These are phyloP conservation scores for Candida broadrunensis DNA, from an alignment of 805 yeast species.

Conservation along the genomic window DNA sequence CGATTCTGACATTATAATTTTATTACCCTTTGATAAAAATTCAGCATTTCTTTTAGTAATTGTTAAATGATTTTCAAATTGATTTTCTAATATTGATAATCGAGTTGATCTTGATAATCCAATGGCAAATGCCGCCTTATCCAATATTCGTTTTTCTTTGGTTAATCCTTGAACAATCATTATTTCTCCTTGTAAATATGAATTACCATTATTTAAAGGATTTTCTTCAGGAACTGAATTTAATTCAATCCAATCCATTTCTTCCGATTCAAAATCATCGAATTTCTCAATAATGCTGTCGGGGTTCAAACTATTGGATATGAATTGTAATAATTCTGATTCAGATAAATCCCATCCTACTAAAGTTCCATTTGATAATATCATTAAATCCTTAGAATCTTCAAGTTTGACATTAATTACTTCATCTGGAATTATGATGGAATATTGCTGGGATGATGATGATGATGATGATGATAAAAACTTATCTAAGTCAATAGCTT, in stretches of 20 bases:
- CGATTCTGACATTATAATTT: constrained; percentile 41
- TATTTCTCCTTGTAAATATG: constrained; percentile 63
- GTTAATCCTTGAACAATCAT: constrained; percentile 58
- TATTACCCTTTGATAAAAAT: constrained; percentile 59
- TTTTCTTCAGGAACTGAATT: constrained; percentile 16
- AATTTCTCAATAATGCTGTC: constrained; percentile 30
- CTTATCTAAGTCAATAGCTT: constrained; percentile 48
- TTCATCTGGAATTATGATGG: constrained; percentile 58
- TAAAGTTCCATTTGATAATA: constrained; percentile 73
- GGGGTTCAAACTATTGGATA: constrained; percentile 35
- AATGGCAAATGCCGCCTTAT: constrained; percentile 84
- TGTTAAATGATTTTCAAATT: constrained; percentile 65
- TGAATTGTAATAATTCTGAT: constrained; percentile 28
- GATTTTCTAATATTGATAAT: constrained; percentile 72
- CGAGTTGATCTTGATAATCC: constrained; percentile 87
- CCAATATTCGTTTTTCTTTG: constrained; percentile 51
- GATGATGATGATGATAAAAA: no score
- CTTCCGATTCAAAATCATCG: constrained; percentile 65
- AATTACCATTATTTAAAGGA: constrained; percentile 23
- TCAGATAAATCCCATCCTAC: constrained; percentile 84
- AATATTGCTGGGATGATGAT: neutral
- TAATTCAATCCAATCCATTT: constrained; percentile 71
- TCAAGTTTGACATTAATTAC: constrained; percentile 50
- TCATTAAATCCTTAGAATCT: constrained; percentile 60
- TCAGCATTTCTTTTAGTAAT: constrained; percentile 65